Percentiles rank a stretch among this genome's conserved stretches.
Evolutionary conservation across 129 eudicot genomes (phyloP).

Genomic region (Flaveria brownii): DNA sequence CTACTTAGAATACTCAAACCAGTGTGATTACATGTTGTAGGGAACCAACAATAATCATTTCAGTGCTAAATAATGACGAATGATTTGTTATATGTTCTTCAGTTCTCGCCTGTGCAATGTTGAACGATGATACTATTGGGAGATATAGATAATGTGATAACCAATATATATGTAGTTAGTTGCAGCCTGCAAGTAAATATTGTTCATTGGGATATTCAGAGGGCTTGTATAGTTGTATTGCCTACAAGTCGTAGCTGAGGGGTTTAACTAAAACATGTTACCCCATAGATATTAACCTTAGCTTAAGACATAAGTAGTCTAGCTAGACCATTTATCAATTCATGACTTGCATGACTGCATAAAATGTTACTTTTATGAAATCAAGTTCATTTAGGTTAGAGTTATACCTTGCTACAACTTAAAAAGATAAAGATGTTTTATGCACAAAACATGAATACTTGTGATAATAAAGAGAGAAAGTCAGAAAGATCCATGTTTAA

Average conservation of each 20-base stretch:
- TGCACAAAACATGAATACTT: too few species aligned
- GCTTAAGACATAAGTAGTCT: background rate
- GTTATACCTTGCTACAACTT: background rate
- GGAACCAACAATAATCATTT: too few species aligned
- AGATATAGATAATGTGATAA: too few species aligned
- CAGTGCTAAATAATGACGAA: too few species aligned
- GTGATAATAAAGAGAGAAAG: background rate
- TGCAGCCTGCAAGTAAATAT: background rate
- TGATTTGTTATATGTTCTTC: background rate
- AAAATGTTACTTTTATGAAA: background rate
- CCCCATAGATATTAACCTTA: background rate
- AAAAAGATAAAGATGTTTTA: background rate
- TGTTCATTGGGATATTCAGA: background rate
- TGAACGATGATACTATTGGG: too few species aligned
- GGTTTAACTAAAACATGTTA: background rate
- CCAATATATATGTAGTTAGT: too few species aligned
- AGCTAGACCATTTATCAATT: background rate
- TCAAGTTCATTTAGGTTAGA: background rate
- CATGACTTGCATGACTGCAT: background rate
- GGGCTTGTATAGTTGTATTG: conserved; percentile 2
- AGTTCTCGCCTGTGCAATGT: background rate
- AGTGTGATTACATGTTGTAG: too few species aligned
- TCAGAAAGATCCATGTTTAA: background rate
- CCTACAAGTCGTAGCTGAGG: background rate
- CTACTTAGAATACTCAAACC: too few species aligned